Evolutionary conservation across 1,284 basidiomycete species (phyloP), one percentile per base, ranked within the genome.

Genomic region (Spongiforma sp.): DNA sequence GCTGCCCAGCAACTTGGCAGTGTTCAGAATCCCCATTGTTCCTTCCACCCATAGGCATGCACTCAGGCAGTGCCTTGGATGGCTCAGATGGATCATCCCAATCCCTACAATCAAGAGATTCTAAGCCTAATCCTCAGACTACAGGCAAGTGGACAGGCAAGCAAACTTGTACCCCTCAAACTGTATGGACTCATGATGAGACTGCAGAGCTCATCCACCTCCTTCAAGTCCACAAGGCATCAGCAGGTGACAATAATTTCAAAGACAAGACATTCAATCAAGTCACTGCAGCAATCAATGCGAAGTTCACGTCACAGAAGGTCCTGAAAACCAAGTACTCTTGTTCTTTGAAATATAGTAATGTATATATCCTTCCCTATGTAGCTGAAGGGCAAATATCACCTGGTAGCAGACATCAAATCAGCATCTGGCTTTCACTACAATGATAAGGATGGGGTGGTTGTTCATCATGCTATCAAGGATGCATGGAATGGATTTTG

Each of bases 191-290:
- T 24, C 33, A 17, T 3, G 28, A 36, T 3, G 30, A 54, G 19
- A 26, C 21, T 1, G 5, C 37, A 12, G 30, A 60, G 14, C 9
- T 60, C 4, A 11, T 54, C 37, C 30, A 8, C 15, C 50, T 53
- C 15, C 37, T 60, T 19, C 19, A 32, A 3, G 21, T 11, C 3
- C 24, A 60, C n/a, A 37, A 54, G 37, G 6, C 32, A 11, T 41
- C 53, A 33, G 24, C 37, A 28, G 60, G 60, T 10, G 41, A 61
- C 24, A 58, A 48, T n/a, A 39, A 26, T 9, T 32, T 41, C 26
- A 56, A 58, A 30, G 60, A 61, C 2, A 33, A 48, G 21, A 61
- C 33, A 2, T 57, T 46, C 32, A 61, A 61, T 21, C 24, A 37
- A 11, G 15, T 58, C 19, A 32, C 41, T 24, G 10, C 1, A 0